Base-by-base conservation (phyloP, 2,329 filamentous ascomycete genomes). In the Alternaria arbusti region DNA sequence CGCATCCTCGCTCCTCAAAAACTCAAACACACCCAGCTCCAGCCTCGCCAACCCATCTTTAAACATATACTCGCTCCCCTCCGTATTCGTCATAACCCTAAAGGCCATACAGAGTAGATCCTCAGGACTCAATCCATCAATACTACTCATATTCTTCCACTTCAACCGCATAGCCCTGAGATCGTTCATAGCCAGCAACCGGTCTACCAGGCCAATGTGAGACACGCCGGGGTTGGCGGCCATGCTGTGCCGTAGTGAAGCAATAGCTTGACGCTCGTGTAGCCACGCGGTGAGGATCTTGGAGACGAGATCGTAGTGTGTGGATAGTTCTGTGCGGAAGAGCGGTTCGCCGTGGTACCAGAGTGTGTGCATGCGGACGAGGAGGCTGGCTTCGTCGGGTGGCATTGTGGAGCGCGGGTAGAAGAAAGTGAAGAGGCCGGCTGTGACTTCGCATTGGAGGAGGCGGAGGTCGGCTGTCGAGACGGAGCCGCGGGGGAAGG, bases 81-180 rank as follows among this genome's bases (percentile, higher is more conserved):
- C 77, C 0, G 77, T 79, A 22, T 77, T 77, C 13, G 76, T 75
- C 71, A 78, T 72, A 20, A 68, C 64, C 4, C 70, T 64, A 26
- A 79, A 76, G 0, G 73, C 74, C 54, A 67, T 71, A 51, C 75
- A 76, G 1, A 79, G 69, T n/a, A 79, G 51, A 54, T 79, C 77
- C 46, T 79, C 76, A 0, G 77, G 70, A 26, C 74, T 75, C 40
- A 74, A 44, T 1, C 76, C 74, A 13, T 77, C 74, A 6, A 74
- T 64, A 3, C 67, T 69, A 46, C 74, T 77, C 76, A 79, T 78
- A 17, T 75, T 75, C 65, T 78, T 79, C 77, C 77, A 79, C 62
- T 77, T 78, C 26, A 78, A 57, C 12, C 75, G 62, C 70, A 78
- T 74, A 7, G 75, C 69, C 20, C 77, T 67, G 9, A 79, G 66